Percentiles rank a stretch among this genome's conserved stretches.
phyloP scores from a whole-genome alignment of 2,329 filamentous ascomycete species.

The Colletotrichum acutatum region DNA sequence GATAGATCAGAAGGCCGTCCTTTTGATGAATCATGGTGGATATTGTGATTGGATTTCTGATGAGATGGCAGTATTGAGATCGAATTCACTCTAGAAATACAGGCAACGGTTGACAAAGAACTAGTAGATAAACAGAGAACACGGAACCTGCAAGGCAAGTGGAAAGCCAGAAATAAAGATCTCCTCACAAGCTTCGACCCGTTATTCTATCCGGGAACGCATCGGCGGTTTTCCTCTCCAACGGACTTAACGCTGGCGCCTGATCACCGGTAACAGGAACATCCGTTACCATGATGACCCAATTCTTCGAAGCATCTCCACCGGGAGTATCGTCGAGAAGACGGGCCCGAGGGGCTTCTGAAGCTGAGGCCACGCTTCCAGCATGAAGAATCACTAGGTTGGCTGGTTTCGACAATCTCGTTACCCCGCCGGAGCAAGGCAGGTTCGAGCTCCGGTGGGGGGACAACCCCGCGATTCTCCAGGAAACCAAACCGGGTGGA shows the following conservation, averaged over 20 bases:
- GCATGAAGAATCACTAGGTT: not conserved
- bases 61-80: not conserved
- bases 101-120: not conserved
- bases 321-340: too few relatives aligned
- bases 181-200: not conserved
- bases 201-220: not conserved
- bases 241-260: not conserved
- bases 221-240: not conserved
- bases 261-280: not conserved
- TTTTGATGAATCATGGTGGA: not conserved
- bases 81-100: not conserved
- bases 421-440: not conserved
- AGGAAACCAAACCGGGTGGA: too few relatives aligned
- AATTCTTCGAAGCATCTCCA: not conserved
- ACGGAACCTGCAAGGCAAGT: not conserved
- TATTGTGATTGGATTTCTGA: not conserved
- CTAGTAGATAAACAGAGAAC: not conserved
- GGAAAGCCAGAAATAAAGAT: not conserved
- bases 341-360: not conserved
- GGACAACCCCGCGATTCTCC: not conserved
- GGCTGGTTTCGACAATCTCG: not conserved
- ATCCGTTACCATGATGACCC: not conserved
- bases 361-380: not conserved
- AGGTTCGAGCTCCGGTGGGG: not conserved
- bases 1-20: conserved; percentile 19